phyloP scores from a whole-genome alignment of 257 asterid species.

The Fraxinus cuspidata region DNA sequence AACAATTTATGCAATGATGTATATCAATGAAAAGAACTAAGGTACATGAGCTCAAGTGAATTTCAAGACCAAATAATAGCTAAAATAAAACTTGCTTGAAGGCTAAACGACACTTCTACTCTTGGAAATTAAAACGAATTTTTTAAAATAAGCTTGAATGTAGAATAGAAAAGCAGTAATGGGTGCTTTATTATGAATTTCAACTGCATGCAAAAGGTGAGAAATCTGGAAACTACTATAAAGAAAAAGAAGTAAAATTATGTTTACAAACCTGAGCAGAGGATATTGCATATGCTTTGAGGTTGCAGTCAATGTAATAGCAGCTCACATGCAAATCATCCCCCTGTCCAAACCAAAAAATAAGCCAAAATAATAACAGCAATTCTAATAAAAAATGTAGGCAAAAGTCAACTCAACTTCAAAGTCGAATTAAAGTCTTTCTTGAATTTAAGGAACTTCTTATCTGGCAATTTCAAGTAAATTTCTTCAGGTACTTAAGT shows the following conservation, averaged over 20 bases:
- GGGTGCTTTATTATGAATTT: background rate
- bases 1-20: background rate
- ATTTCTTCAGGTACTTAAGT: background rate
- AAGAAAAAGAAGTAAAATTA: slow-evolving; percentile 8
- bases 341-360: slow-evolving; percentile 47
- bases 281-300: slow-evolving; percentile 75
- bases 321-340: slow-evolving; percentile 77
- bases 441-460: background rate
- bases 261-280: slow-evolving; percentile 66
- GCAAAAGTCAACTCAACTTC: background rate
- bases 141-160: background rate
- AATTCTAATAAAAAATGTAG: background rate
- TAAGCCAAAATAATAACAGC: slow-evolving; percentile 2
- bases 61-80: background rate
- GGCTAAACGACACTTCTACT: background rate
- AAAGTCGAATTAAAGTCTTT: background rate
- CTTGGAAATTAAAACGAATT: background rate
- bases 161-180: background rate
- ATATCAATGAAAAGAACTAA: background rate
- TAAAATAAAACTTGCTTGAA: background rate
- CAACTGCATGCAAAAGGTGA: background rate
- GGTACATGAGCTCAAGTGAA: background rate
- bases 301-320: slow-evolving; percentile 69
- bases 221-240: background rate
- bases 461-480: too few species aligned